These are phyloP conservation scores for Jasminum sambac DNA, from an alignment of 257 asterid genomes.

Conservation along the genomic window DNA sequence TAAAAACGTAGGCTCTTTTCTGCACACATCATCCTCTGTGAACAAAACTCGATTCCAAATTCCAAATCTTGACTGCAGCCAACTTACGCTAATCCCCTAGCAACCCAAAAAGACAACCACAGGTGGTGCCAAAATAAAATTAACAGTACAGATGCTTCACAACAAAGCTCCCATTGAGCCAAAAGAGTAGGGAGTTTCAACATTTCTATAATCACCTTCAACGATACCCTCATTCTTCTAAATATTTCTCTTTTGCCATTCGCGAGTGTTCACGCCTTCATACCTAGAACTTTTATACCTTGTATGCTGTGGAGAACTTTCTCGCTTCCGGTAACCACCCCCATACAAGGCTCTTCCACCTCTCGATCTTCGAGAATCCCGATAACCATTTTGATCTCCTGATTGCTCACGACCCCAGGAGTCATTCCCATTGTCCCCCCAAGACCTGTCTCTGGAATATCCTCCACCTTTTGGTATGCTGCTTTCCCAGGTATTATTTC, in stretches of 20 bases:
- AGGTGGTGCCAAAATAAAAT: constrained; percentile 16
- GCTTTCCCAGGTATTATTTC: constrained; percentile 34
- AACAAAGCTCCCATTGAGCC: not conserved
- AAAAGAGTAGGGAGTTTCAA: not conserved
- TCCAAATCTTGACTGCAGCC: not conserved
- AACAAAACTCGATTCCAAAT: constrained; percentile 6
- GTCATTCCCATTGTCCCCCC: constrained; percentile 32
- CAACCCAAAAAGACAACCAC: constrained; percentile 18
- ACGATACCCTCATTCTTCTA: constrained; percentile 18
- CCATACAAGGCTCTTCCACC: constrained; percentile 45
- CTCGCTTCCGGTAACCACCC: constrained; percentile 69
- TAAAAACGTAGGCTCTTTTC: constrained; percentile 12
- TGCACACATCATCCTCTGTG: constrained; percentile 5
- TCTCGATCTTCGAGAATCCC: constrained; percentile 36
- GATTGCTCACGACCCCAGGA: constrained; percentile 34
- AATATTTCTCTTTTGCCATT: constrained; percentile 30
- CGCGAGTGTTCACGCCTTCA: constrained; percentile 39
- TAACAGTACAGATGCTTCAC: not conserved
- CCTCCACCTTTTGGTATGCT: constrained; percentile 16
- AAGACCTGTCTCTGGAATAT: constrained; percentile 29
- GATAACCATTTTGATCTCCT: constrained; percentile 31
- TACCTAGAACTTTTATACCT: constrained; percentile 60
- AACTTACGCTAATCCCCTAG: not conserved
- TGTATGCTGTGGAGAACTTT: constrained; percentile 53
- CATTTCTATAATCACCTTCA: constrained; percentile 15